These are phyloP conservation scores for Zancudomyces culisetae DNA, from an alignment of 371 early-diverging fungal species.

Conservation along the genomic window DNA sequence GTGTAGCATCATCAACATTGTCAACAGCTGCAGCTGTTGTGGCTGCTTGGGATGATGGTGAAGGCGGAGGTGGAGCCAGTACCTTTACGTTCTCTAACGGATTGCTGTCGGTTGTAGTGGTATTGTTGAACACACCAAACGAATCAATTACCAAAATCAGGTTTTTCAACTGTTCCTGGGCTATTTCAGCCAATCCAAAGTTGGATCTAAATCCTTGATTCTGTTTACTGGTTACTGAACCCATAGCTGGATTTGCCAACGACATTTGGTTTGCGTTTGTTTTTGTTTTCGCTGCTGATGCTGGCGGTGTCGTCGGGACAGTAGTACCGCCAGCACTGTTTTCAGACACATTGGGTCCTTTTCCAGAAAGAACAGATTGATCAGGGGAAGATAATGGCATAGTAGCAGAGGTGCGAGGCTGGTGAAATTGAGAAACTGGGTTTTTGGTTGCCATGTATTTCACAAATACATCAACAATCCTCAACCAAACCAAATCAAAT, in stretches of 20 bases:
- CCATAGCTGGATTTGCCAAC: neutral
- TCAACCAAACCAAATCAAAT: slow-evolving; percentile 16
- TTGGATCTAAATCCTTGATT: slow-evolving; percentile 1
- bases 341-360: neutral
- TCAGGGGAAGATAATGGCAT: too few relatives aligned
- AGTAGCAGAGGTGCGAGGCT: slow-evolving; percentile 5
- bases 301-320: too few relatives aligned
- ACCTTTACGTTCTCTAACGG: too few relatives aligned
- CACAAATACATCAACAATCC: slow-evolving; percentile 12
- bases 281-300: neutral
- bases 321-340: neutral
- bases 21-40: too few relatives aligned
- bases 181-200: slow-evolving; percentile 20
- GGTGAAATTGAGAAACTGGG: too few relatives aligned
- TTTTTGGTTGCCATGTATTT: slow-evolving; percentile 18
- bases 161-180: slow-evolving; percentile 23
- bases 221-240: neutral
- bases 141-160: slow-evolving; percentile 19
- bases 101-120: neutral
- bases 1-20: too few relatives aligned
- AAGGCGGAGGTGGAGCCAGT: too few relatives aligned
- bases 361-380: too few relatives aligned
- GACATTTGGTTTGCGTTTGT: neutral
- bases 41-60: too few relatives aligned
- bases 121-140: slow-evolving; percentile 15